Evolutionary conservation across 163 green algal genomes (phyloP), one percentile per base, ranked within the genome.

Genomic region (Chloroidium sp.): DNA sequence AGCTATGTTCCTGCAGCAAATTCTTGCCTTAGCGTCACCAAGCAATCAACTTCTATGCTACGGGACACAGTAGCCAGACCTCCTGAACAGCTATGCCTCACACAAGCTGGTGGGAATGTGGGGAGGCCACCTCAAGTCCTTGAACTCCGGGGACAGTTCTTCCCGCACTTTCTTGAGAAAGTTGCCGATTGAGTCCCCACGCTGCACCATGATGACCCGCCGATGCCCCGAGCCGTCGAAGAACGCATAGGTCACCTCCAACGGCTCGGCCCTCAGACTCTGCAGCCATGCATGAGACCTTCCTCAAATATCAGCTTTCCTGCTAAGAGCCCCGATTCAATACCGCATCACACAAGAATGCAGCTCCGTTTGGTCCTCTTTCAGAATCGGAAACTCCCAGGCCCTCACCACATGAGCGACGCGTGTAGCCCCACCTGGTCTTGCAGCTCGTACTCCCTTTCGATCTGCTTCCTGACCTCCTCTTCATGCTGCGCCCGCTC

Each of bases 231-330:
- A 89, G 3, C 96, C 96, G 81, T 98, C 96, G 91, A 93, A 99
- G 88, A 98, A 99, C 61, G 85, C 94, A 93, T 98, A 99, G 0
- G 92, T 95, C 78, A 99, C 95, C 60, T 94, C 86, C 78, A 98
- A 87, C 10, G 90, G 90, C 89, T 98, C 94, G 1, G 91, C 90
- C 83, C 95, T 98, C 62, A 97, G 84, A 36, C 83, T 76, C 79
- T 96, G 92, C 82, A 61, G 36, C 64, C 64, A 72, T 72, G 36
- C 36, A 36, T 36, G 36, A 36, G 36, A 36, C 36, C 36, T 36
- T 36, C 36, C 36, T 36, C 36, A 36, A 36, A 36, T 36, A 36
- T 36, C 36, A 36, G 36, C 36, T 36, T 36, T 36, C 36, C 36
- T 36, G 36, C 36, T 36, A 36, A 36, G 36, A 36, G 36, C 36